A percentile compares a stretch with the other conserved stretches of the same genome.
Conservation (phyloP, 805 yeast genomes). For the Kregervanrija pseudodelftensis region DNA sequence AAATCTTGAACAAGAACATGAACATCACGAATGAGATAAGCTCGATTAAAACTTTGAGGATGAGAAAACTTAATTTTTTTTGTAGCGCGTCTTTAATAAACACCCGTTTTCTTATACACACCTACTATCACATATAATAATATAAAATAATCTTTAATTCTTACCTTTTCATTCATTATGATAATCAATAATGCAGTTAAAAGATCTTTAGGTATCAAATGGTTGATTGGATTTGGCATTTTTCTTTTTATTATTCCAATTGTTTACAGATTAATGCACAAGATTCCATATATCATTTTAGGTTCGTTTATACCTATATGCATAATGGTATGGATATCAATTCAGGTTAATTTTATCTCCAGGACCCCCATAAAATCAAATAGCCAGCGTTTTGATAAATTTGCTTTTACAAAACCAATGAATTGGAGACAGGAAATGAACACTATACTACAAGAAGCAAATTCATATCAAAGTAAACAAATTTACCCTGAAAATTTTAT, state of each 20-base stretch:
- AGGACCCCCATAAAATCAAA: neutral
- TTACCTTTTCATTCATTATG: neutral
- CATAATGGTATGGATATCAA: constrained; percentile 7
- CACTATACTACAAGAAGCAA: constrained; percentile 10
- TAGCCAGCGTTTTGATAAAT: neutral
- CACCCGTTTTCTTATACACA: neutral
- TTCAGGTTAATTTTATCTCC: neutral
- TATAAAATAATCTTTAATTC: neutral
- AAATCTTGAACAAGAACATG: constrained; percentile 13
- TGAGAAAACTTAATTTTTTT: neutral
- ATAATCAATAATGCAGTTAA: neutral
- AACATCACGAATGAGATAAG: neutral
- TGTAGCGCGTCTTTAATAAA: neutral
- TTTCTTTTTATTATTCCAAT: constrained; percentile 6
- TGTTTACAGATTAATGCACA: constrained; percentile 2
- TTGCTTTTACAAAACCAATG: constrained; percentile 19
- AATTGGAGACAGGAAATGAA: constrained; percentile 27
- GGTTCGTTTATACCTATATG: constrained; percentile 15
- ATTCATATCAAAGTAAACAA: constrained; percentile 5
- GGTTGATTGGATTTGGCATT: neutral
- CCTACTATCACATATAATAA: neutral
- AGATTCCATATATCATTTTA: constrained; percentile 5
- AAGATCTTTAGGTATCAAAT: neutral
- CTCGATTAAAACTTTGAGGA: neutral
- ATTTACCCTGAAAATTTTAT: constrained; percentile 42